These are phyloP conservation scores for Pichia californica DNA, from an alignment of 805 yeast genomes.

Conservation along the genomic window DNA sequence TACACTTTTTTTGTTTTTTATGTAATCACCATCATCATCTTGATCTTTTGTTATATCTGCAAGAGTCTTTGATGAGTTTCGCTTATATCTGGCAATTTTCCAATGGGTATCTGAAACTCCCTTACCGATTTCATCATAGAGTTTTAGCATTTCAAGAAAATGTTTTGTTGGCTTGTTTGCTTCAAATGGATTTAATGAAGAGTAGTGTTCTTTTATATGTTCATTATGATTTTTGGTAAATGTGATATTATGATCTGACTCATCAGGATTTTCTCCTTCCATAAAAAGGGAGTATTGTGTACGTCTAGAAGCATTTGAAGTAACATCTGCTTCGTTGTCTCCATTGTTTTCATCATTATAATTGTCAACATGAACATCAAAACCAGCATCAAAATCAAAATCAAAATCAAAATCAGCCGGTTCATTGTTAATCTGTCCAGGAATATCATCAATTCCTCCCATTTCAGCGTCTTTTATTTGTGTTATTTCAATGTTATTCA, in stretches of 20 bases:
- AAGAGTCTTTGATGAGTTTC: background rate
- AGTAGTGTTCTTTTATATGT: background rate
- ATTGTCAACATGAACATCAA: conserved; percentile 15
- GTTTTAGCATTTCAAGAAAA: conserved; percentile 52
- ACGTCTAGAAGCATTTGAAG: conserved; percentile 13
- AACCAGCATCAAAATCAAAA: conserved; percentile 8
- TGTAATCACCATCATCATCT: background rate
- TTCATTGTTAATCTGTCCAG: background rate
- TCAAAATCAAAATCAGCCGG: conserved; percentile 8
- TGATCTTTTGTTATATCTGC: background rate
- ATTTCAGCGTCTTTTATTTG: background rate
- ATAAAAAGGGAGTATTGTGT: conserved; percentile 29
- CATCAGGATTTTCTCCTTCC: conserved; percentile 25
- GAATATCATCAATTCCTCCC: background rate
- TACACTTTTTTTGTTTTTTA: background rate
- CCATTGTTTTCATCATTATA: conserved; percentile 23
- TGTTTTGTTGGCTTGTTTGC: conserved; percentile 20
- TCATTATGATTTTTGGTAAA: conserved; percentile 9
- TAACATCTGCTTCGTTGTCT: conserved; percentile 13
- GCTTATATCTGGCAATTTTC: conserved; percentile 50
- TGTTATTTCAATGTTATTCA: conserved; percentile 12
- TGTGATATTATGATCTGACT: conserved; percentile 24
- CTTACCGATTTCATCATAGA: conserved; percentile 84
- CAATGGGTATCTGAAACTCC: conserved; percentile 85
- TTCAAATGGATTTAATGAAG: background rate